Evolutionary conservation across 2,329 filamentous ascomycete species (phyloP), one percentile per base, ranked within the genome.

Genomic region (Fusarium penzigii): DNA sequence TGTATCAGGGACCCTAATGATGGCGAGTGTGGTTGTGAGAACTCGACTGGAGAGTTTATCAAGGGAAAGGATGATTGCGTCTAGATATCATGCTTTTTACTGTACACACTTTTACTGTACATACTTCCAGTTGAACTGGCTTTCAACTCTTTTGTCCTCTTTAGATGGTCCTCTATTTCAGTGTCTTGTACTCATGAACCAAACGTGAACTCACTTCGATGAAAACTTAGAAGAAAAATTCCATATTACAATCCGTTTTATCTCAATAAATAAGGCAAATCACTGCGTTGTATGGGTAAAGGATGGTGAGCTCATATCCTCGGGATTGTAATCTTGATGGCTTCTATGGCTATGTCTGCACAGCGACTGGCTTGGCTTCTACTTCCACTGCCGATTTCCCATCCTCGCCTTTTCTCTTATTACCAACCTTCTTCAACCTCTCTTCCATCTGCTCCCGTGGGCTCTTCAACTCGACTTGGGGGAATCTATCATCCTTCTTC

Each of bases 401-500:
- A 36, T 36, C 32, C 10, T 14, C 32, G 10, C 13, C 13, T 11
- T 36, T 36, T 14, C 13, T 36, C 32, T 36, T 36, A 14, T 36
- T 36, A 14, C 32, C 32, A 2, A 51, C 45, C 4, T 48, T 34
- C 45, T 60, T 59, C 14, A 65, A 3, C 17, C 61, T 50, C 44
- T 65, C 63, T 11, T 66, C 57, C 57, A 66, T 64, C 52, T 68
- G 65, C 32, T 67, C 62, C 16, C 55, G 58, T 1, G 70, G 70
- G 7, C 55, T 65, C 52, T 70, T 63, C 17, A 72, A 49, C 11
- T 65, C 57, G 13, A 73, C 71, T 10, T 68, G 58, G 0, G 72
- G 72, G 38, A 72, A 73, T 3, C 71, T 56, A 10, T 59, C 53
- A 29, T 75, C 72, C 36, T 66, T 64, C 1, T 57, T 48, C 63